Conservation (phyloP, 257 asterid genomes). For the Solanum chilense region DNA sequence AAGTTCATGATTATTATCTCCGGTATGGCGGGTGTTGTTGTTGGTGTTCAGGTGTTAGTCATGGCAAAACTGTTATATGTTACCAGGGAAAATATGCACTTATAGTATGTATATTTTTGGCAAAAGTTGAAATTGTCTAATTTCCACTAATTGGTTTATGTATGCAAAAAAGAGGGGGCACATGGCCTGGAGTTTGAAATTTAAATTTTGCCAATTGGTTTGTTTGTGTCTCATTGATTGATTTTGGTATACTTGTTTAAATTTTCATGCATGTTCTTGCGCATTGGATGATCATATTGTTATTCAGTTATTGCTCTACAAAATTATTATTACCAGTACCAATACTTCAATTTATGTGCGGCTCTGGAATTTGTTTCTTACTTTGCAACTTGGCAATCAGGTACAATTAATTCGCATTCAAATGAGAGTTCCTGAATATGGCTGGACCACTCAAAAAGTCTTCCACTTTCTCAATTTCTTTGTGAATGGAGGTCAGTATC, state of each 20-base stretch:
- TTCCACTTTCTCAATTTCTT: slow-evolving; percentile 93
- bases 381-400: slow-evolving; percentile 18
- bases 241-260: not conserved
- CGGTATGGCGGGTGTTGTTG: not conserved
- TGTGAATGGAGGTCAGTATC: slow-evolving; percentile 74
- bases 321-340: not conserved
- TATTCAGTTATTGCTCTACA: not conserved
- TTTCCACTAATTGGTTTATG: not conserved
- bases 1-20: not conserved
- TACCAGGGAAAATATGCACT: not conserved
- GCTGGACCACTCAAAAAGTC: slow-evolving; percentile 99
- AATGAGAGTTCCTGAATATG: slow-evolving; percentile 90
- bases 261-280: not conserved
- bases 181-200: not conserved
- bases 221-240: not conserved
- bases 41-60: not conserved
- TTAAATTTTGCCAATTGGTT: not conserved
- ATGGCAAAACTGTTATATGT: not conserved
- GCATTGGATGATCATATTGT: not conserved
- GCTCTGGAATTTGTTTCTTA: not conserved
- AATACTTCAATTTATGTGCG: not conserved
- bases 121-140: not conserved
- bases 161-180: not conserved
- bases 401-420: slow-evolving; percentile 88
- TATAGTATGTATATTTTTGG: not conserved